These are phyloP conservation scores for Hypoxylon lienhwacheense DNA, from an alignment of 495 filamentous ascomycete species.

Conservation along the genomic window DNA sequence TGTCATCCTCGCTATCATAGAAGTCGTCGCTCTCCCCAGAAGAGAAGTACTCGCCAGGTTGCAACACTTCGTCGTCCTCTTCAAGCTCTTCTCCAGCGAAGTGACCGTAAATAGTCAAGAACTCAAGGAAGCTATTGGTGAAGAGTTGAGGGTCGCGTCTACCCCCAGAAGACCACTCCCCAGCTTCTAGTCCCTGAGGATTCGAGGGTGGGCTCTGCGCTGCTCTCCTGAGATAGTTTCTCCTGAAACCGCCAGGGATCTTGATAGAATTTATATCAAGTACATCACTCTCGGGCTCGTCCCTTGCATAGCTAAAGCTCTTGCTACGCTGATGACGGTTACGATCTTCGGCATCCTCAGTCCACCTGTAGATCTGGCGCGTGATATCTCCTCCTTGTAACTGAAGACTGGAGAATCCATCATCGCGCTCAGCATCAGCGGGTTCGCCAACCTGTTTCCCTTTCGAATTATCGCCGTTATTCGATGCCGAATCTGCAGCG, in stretches of 20 bases:
- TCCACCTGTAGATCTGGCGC: slow-evolving; percentile 90
- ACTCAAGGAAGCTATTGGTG: slow-evolving; percentile 92
- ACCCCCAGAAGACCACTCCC: slow-evolving; percentile 40
- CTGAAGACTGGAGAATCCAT: slow-evolving; percentile 89
- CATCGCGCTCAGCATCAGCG: slow-evolving; percentile 52
- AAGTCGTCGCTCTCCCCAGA: slow-evolving; percentile 62
- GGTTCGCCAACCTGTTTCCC: slow-evolving; percentile 51
- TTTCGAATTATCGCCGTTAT: slow-evolving; percentile 46
- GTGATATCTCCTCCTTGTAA: slow-evolving; percentile 95
- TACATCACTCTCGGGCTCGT: slow-evolving; percentile 73
- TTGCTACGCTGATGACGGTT: slow-evolving; percentile 68
- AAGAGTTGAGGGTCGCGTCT: slow-evolving; percentile 64
- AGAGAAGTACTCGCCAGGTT: slow-evolving; percentile 81
- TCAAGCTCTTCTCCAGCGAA: slow-evolving; percentile 96
- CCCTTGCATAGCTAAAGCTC: slow-evolving; percentile 78
- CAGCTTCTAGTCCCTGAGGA: slow-evolving; percentile 49
- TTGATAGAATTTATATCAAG: slow-evolving; percentile 86
- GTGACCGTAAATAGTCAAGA: slow-evolving; percentile 90
- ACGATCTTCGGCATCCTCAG: slow-evolving; percentile 73
- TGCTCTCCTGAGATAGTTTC: slow-evolving; percentile 78
- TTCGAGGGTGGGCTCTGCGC: slow-evolving; percentile 58
- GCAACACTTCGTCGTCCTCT: slow-evolving; percentile 87
- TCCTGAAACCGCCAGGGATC: slow-evolving; percentile 87
- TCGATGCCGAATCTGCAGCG: slow-evolving; percentile 41
- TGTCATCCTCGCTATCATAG: slow-evolving; percentile 61